Conservation (phyloP, 176 grass and related monocot genomes). For the Phyllostachys edulis region DNA sequence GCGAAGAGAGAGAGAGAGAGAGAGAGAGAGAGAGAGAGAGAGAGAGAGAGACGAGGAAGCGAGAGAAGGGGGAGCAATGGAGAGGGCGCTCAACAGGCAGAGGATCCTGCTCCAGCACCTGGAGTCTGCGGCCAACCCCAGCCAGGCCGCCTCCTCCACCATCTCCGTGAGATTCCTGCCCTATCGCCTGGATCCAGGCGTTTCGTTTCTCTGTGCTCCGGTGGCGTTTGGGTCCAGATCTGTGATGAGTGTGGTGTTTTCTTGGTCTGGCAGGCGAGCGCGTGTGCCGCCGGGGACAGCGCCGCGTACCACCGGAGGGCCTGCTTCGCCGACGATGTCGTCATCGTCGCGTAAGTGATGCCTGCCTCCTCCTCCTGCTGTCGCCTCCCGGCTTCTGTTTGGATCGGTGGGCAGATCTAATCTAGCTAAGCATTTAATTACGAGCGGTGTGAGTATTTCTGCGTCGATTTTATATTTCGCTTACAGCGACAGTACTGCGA, state of each 20-base stretch:
- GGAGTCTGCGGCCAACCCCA: conserved; percentile 34
- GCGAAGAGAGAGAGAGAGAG: no score
- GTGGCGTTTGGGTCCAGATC: conserved; percentile 7
- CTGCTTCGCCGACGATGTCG: conserved; percentile 80
- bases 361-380: no score
- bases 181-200: neutral
- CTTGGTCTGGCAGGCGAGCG: conserved; percentile 43
- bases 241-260: conserved; percentile 2
- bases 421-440: neutral
- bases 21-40: neutral
- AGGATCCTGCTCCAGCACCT: conserved; percentile 75
- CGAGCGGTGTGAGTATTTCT: neutral
- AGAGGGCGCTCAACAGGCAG: conserved; percentile 86
- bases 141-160: conserved; percentile 14
- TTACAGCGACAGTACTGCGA: neutral
- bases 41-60: neutral
- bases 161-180: conserved; percentile 36
- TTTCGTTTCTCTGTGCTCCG: neutral
- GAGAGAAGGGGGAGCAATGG: conserved; percentile 50
- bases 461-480: neutral
- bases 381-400: neutral
- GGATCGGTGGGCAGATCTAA: neutral
- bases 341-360: conserved; percentile 87
- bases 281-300: conserved; percentile 66
- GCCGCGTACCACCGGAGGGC: conserved; percentile 52